Percentiles rank a stretch among this genome's conserved stretches.
These are phyloP conservation scores for Pichia sp. DNA, from an alignment of 1,139 yeast genomes.

Conservation along the genomic window DNA sequence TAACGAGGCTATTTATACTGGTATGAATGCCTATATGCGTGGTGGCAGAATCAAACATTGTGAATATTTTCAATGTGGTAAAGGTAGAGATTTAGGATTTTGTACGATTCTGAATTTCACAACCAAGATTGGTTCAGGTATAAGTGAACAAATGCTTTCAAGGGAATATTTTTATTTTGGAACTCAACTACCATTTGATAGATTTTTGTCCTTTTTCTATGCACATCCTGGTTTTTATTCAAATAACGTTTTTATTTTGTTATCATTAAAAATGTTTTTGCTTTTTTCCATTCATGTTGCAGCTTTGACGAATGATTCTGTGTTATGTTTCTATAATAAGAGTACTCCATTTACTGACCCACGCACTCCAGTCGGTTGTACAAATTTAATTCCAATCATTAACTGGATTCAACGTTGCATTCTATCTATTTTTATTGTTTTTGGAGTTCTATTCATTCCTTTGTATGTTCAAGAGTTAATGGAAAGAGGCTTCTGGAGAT, in stretches of 20 bases:
- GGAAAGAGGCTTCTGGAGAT: conserved; percentile 45
- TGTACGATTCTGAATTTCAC: conserved; percentile 49
- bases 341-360: conserved; percentile 45
- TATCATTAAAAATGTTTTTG: conserved; percentile 35
- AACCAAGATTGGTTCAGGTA: conserved; percentile 53
- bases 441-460: conserved; percentile 46
- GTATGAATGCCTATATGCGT: conserved; percentile 46
- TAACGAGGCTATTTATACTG: conserved; percentile 54
- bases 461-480: conserved; percentile 46
- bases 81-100: conserved; percentile 52
- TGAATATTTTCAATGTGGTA: conserved; percentile 53
- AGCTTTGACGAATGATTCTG: conserved; percentile 40
- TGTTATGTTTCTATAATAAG: conserved; percentile 42
- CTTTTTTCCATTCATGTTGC: conserved; percentile 44
- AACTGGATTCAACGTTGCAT: conserved; percentile 47
- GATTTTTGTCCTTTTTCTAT: conserved; percentile 48
- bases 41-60: conserved; percentile 54
- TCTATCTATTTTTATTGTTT: conserved; percentile 44
- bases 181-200: conserved; percentile 43
- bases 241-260: conserved; percentile 43
- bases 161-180: conserved; percentile 39
- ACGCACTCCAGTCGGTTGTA: conserved; percentile 41
- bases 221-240: conserved; percentile 55
- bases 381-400: conserved; percentile 44
- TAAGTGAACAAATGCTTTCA: conserved; percentile 53